Conservation (phyloP, 345 rosid species). For the Camelina neglecta region DNA sequence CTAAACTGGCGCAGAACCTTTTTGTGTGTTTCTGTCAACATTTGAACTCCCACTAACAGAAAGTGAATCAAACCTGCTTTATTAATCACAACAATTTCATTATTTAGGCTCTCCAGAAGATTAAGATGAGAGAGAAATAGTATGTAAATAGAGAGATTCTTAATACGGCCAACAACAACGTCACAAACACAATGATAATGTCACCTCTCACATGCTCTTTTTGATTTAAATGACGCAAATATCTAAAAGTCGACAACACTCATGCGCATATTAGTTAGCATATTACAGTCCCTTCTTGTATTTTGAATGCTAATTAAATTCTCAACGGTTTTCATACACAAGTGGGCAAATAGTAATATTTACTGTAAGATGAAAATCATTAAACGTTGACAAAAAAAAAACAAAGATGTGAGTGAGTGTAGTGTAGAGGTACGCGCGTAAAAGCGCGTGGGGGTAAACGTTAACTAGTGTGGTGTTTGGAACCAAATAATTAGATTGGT, state of each 20-base stretch:
- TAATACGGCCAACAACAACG: slow-evolving; percentile 19
- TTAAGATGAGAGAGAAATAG: no score
- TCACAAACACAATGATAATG: slow-evolving; percentile 22
- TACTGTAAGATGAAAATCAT: background rate
- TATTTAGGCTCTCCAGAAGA: no score
- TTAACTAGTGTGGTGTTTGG: background rate
- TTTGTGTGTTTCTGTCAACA: background rate
- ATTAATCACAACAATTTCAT: background rate
- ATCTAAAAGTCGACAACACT: background rate
- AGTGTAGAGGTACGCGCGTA: slow-evolving; percentile 11
- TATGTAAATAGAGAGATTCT: background rate
- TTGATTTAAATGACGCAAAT: background rate
- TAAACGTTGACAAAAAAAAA: slow-evolving; percentile 5
- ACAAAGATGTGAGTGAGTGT: background rate
- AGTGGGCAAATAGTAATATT: no score
- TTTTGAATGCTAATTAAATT: slow-evolving; percentile 9
- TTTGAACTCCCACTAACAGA: slow-evolving; percentile 11
- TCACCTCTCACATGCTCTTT: slow-evolving; percentile 24
- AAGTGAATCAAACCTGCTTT: background rate
- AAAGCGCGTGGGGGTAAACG: slow-evolving; percentile 3
- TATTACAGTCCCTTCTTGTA: background rate
- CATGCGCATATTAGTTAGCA: background rate
- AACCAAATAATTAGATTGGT: slow-evolving; percentile 41
- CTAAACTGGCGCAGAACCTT: slow-evolving; percentile 4
- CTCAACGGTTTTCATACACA: slow-evolving; percentile 23